Evolutionary conservation across 75 land plant genomes (phyloP), one percentile per base, ranked within the genome.

Genomic region (Cunninghamia lanceolata): DNA sequence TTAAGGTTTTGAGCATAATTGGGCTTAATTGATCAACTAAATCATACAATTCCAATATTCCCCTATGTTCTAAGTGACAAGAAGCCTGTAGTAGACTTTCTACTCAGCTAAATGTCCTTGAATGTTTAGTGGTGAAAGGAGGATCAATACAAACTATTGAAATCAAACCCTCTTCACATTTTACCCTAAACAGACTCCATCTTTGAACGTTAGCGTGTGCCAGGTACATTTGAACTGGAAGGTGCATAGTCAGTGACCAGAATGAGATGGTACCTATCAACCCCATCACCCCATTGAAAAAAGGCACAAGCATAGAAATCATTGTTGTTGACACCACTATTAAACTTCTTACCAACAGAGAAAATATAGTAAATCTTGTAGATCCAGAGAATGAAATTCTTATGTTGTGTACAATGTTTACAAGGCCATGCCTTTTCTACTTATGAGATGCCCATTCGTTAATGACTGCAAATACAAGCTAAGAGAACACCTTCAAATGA

Each of bases 401-500:
- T 39, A 84, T n/a, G 13, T 85, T 50, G 81, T 87, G 83, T 30
- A 83, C 50, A 25, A 63, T 84, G 83, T 85, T 53, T 30, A 85
- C 47, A 89, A 85, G 85, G 39, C 45, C 84, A 6, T 91, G 74
- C 1, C 82, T 83, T 28, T 89, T 81, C 90, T 89, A 88, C n/a
- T 73, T 89, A 36, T 36, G 30, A 34, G 85, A 74, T 11, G 85
- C 71, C 87, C 77, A 86, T 3, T 83, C 77, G 84, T 93, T 90
- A 3, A 88, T 47, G 36, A 84, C 70, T 11, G 90, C 94, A 89
- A 90, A 93, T 7, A 93, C 40, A 16, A 90, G 94, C 68, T 91
- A 92, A 5, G 88, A 83, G 52, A 86, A 91, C 35, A 93, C 94
- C 93, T 91, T 83, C 82, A 9, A 80, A 36, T 35, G 34, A 80